Percentiles rank a stretch among this genome's conserved stretches.
These are phyloP conservation scores for Axilococcus clingmanii DNA, from an alignment of 139 green algal genomes.

Conservation along the genomic window DNA sequence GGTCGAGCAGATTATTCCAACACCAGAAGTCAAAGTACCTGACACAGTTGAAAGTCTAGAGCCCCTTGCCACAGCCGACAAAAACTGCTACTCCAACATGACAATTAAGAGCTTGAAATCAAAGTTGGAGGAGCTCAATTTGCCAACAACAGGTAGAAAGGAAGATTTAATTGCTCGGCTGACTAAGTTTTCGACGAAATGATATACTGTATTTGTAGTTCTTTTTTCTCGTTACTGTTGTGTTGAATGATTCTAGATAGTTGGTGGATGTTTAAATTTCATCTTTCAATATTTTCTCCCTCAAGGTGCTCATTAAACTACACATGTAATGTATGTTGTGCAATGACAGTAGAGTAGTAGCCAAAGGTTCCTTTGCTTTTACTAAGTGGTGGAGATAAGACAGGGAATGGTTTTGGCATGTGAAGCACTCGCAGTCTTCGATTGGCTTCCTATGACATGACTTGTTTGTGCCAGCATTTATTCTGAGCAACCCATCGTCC, in stretches of 20 bases:
- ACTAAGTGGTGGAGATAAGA: slow-evolving; percentile 47
- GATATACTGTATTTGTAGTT: background rate
- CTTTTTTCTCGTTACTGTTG: background rate
- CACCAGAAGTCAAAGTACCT: no score
- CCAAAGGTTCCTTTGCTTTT: slow-evolving; percentile 42
- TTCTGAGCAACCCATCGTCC: slow-evolving; percentile 3
- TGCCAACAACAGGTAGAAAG: slow-evolving; percentile 9
- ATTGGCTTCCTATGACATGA: slow-evolving; percentile 10
- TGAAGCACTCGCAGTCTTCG: slow-evolving; percentile 23
- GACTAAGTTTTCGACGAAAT: background rate
- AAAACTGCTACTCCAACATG: no score
- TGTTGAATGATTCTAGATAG: background rate
- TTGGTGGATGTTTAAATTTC: slow-evolving; percentile 23
- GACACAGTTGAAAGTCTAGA: no score
- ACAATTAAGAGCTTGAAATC: no score
- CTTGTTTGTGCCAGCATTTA: slow-evolving; percentile 23
- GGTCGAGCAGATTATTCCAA: no score
- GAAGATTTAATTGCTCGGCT: slow-evolving; percentile 6
- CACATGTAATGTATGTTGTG: slow-evolving; percentile 52
- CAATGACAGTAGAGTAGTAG: slow-evolving; percentile 19
- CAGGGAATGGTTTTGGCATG: slow-evolving; percentile 24
- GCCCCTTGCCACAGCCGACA: no score
- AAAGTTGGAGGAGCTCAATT: background rate
- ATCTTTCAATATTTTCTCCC: slow-evolving; percentile 30
- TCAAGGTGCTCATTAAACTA: slow-evolving; percentile 20